Base-by-base conservation (phyloP, 1,139 yeast species). In the Blastobotrys malaysiensis region DNA sequence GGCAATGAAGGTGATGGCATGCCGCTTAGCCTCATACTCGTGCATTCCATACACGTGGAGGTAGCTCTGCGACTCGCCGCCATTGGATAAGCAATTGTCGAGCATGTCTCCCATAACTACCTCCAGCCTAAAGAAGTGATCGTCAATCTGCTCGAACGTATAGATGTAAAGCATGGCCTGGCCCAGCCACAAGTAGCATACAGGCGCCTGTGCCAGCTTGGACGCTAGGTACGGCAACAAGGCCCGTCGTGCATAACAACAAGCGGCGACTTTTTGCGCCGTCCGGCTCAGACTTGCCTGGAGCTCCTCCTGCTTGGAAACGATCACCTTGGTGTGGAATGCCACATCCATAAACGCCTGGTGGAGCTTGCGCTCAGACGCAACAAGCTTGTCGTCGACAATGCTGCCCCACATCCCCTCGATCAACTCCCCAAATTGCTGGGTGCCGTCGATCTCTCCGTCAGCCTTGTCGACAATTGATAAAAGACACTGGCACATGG, bases 291-390 rank as follows among this genome's bases (percentile, higher is more conserved):
- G 54, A 5, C 52, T 39, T 13, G 50, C 55, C 9, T 61, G 51
- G 20, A 62, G 53, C 1, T 48, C 52, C 5, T 52, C 52, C 22
- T 53, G 48, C 14, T 51, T 50, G 2, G 43, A 43, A 19, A 63
- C 65, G 52, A 72, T 66, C 6, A 70, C 63, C 20, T 61, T 61
- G 1, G 73, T 63, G 14, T 59, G 57, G 52, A 77, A 76, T 2
- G 84, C 55, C 0, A 81, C 64, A 14, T 77, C 72, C 24, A 89
- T 82, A 31, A 86, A 73, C 0, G 66, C 58, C 16, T 80, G 64
- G 59, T 89, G 97, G 45, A 88, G 73, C 9, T 75, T 76, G 55
- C 83, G 79, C 61, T 88, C 95, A 54, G 79, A 79, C 53, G 88
- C 74, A 48, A 84, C 80, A 52, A 89, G 73, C 54, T 95, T 74